These are phyloP conservation scores for Gossypium gossypioides DNA, from an alignment of 441 rosid genomes.

Conservation along the genomic window DNA sequence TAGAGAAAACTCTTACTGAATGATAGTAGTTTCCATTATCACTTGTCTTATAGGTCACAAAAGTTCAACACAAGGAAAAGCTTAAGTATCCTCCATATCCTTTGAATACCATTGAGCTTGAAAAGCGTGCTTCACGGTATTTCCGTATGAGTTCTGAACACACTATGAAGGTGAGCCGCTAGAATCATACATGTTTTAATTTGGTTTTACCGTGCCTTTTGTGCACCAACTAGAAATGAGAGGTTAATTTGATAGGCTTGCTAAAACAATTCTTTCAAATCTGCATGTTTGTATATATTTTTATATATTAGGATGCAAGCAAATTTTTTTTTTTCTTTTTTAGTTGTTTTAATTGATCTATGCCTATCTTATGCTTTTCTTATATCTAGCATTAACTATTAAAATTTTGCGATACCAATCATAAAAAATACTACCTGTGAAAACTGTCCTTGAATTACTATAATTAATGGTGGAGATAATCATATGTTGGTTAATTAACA, in stretches of 20 bases:
- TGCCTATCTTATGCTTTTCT: neutral
- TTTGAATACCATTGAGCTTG: slow-evolving; percentile 89
- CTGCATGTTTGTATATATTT: neutral
- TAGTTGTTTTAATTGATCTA: neutral
- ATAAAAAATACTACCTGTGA: neutral
- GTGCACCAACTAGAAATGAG: neutral
- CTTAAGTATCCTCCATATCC: slow-evolving; percentile 85
- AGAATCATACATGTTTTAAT: neutral
- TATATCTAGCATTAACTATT: neutral
- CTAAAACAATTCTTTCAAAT: neutral
- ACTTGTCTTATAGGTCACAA: slow-evolving; percentile 49
- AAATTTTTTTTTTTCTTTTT: neutral
- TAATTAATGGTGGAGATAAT: neutral
- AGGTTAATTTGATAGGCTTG: neutral
- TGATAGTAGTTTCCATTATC: slow-evolving; percentile 6
- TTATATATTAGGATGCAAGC: neutral
- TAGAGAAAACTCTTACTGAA: slow-evolving; percentile 12
- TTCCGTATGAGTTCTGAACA: slow-evolving; percentile 91
- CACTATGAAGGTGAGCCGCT: slow-evolving; percentile 72
- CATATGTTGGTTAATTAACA: slow-evolving; percentile 6
- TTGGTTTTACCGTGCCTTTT: neutral
- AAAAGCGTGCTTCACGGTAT: slow-evolving; percentile 88
- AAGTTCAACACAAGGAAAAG: slow-evolving; percentile 68
- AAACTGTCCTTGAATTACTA: neutral
- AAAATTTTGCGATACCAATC: neutral